Conservation (phyloP, 176 grass and related monocot genomes). For the Phoenix dactylifera region DNA sequence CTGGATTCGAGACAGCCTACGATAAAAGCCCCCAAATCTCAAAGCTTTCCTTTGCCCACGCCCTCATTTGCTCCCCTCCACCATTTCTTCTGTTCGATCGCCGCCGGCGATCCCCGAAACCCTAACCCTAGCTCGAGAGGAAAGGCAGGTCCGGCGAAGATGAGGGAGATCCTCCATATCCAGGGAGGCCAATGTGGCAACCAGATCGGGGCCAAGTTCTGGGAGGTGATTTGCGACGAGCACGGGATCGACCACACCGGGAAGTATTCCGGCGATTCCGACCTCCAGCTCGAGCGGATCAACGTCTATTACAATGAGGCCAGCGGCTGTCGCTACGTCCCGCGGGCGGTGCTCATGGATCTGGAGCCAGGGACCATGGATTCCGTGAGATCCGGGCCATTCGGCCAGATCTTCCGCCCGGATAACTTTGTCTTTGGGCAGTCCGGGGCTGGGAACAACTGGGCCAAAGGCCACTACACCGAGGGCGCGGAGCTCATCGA, state of each 20-base stretch:
- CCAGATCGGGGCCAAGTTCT: slow-evolving; percentile 26
- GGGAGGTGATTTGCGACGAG: slow-evolving; percentile 22
- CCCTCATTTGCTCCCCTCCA: no score
- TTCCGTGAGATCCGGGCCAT: slow-evolving; percentile 10
- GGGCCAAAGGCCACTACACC: slow-evolving; percentile 18
- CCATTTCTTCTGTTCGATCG: no score
- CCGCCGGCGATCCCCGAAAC: no score
- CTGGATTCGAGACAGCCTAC: no score
- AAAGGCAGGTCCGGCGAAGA: not conserved
- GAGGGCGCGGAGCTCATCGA: slow-evolving; percentile 18
- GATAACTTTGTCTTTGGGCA: slow-evolving; percentile 18
- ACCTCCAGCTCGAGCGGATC: slow-evolving; percentile 15
- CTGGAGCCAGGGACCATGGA: slow-evolving; percentile 19
- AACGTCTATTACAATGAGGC: slow-evolving; percentile 19
- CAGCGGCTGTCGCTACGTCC: slow-evolving; percentile 7
- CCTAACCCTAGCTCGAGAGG: no score
- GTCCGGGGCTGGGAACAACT: slow-evolving; percentile 17
- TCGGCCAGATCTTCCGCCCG: slow-evolving; percentile 14
- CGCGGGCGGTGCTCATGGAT: slow-evolving; percentile 18
- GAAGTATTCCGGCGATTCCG: slow-evolving; percentile 9
- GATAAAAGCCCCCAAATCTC: no score
- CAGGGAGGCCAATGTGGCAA: slow-evolving; percentile 19
- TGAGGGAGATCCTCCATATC: slow-evolving; percentile 18
- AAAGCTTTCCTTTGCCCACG: no score
- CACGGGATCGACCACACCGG: slow-evolving; percentile 15